Percentiles rank a stretch among this genome's conserved stretches.
Evolutionary conservation across 331 rosid species (phyloP).

Genomic region (Pyrus hybrid): DNA sequence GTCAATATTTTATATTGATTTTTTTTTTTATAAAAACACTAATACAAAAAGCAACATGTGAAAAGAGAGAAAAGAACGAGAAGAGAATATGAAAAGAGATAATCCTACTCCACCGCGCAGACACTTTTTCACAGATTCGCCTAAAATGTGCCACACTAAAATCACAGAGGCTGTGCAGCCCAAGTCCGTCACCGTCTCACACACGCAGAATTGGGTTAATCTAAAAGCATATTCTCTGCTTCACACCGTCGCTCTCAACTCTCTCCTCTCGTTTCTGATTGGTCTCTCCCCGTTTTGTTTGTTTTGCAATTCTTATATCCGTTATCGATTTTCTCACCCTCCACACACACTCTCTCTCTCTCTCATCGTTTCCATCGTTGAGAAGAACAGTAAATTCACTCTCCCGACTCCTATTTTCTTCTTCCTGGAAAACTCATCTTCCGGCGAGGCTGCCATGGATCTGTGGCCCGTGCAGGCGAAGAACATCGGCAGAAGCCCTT

Average conservation of each 20-base stretch:
- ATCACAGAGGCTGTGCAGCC: background rate
- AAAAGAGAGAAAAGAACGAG: accelerated
- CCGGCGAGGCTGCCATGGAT: slow-evolving; percentile 47
- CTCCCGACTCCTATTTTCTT: background rate
- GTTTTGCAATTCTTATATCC: background rate
- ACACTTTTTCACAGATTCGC: background rate
- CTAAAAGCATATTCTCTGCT: slow-evolving; percentile 27
- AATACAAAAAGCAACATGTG: no score
- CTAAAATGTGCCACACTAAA: background rate
- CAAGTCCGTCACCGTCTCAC: background rate
- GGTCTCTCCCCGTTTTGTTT: background rate
- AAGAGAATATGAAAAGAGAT: no score
- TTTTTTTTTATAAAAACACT: no score
- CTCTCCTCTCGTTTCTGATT: background rate
- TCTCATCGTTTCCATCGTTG: slow-evolving; percentile 1
- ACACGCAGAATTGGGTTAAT: no score
- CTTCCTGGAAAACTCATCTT: background rate
- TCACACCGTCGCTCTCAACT: background rate
- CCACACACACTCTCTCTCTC: background rate
- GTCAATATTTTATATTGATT: no score
- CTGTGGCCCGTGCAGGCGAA: slow-evolving; percentile 50
- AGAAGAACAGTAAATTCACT: background rate
- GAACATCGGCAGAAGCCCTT: slow-evolving; percentile 25
- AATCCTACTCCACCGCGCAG: background rate
- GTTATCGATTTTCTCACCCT: slow-evolving; percentile 16